A percentile compares a stretch with the other conserved stretches of the same genome.
phyloP scores from a whole-genome alignment of 805 yeast species.

The Kodamaea kaohsiungensis region DNA sequence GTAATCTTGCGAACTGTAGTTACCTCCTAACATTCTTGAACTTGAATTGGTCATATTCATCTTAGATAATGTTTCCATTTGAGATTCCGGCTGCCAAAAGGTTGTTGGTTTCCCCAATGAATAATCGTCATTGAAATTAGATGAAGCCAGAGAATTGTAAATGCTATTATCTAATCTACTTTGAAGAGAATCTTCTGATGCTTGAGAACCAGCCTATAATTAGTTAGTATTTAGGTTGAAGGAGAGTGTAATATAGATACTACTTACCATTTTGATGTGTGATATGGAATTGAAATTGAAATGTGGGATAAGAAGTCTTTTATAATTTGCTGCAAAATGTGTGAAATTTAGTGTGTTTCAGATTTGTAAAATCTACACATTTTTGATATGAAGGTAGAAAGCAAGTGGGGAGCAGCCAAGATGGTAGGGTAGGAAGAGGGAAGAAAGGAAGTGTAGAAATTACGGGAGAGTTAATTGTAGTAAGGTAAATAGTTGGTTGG shows the following conservation, averaged over 20 bases:
- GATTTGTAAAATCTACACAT: background rate
- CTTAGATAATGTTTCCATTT: background rate
- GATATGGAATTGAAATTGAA: background rate
- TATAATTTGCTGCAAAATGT: background rate
- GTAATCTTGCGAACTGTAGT: background rate
- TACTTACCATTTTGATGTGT: background rate
- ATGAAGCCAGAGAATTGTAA: background rate
- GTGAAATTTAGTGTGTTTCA: background rate
- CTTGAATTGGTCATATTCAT: background rate
- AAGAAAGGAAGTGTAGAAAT: no score
- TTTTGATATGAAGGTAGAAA: background rate
- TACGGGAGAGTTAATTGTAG: no score
- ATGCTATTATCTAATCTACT: background rate
- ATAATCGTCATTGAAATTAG: background rate
- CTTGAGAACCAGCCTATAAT: background rate
- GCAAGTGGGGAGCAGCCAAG: background rate
- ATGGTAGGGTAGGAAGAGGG: no score
- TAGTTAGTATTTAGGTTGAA: background rate
- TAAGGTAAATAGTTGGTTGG: no score
- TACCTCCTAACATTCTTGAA: background rate
- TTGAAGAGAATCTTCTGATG: background rate
- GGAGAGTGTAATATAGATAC: background rate
- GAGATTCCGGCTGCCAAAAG: slow-evolving; percentile 1
- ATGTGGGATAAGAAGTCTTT: background rate
- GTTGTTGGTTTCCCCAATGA: background rate